phyloP scores from a whole-genome alignment of 2,329 filamentous ascomycete genomes.

The Fusarium sp. region DNA sequence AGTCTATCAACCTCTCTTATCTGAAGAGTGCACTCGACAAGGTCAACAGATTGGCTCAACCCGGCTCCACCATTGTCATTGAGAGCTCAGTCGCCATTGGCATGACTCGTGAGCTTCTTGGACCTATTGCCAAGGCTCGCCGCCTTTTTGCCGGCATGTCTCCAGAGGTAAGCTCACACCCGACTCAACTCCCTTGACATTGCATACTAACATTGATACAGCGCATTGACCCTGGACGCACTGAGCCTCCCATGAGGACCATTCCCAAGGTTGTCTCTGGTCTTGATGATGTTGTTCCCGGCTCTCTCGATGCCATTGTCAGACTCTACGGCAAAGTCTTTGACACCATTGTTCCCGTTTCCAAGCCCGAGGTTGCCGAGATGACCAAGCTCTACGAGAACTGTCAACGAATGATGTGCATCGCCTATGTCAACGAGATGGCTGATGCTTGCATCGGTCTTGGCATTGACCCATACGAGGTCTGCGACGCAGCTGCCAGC shows the following conservation, averaged over 20 bases:
- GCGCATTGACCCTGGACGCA: slow-evolving; percentile 64
- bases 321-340: slow-evolving; percentile 60
- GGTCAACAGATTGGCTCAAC: slow-evolving; percentile 54
- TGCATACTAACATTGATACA: slow-evolving; percentile 34
- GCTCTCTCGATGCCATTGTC: slow-evolving; percentile 57
- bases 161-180: slow-evolving; percentile 47
- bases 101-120: slow-evolving; percentile 64
- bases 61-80: slow-evolving; percentile 61
- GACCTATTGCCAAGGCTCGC: slow-evolving; percentile 54
- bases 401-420: slow-evolving; percentile 65
- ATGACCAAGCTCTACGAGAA: slow-evolving; percentile 70
- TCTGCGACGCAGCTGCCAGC: slow-evolving; percentile 59
- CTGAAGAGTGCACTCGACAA: slow-evolving; percentile 56
- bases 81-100: slow-evolving; percentile 66
- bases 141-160: slow-evolving; percentile 62
- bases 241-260: slow-evolving; percentile 51
- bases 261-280: slow-evolving; percentile 68
- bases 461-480: slow-evolving; percentile 62
- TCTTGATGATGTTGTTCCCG: slow-evolving; percentile 59
- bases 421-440: slow-evolving; percentile 68
- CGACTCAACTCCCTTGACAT: accelerated
- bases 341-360: slow-evolving; percentile 59
- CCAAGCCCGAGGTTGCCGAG: slow-evolving; percentile 65
- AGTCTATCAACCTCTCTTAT: slow-evolving; percentile 60
- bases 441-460: slow-evolving; percentile 60